Conservation (phyloP, 768 basidiomycete genomes). For the Suillus fuscotomentosus region DNA sequence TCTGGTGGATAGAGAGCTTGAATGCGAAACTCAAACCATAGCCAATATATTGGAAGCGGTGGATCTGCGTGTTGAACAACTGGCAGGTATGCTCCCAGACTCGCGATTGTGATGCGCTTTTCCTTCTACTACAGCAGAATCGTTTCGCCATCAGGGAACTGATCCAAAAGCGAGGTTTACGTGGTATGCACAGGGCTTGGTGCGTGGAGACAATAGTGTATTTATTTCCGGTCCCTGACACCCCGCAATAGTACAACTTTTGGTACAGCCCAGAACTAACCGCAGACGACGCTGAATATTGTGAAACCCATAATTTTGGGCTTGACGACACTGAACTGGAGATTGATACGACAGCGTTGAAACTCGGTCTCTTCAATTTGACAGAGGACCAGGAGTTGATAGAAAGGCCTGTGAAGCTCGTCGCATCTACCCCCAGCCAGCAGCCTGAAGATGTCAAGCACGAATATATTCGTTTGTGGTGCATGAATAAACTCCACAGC, state of each 20-base stretch:
- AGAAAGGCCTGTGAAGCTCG: not conserved
- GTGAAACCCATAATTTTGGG: not conserved
- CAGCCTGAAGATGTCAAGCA: too few species aligned
- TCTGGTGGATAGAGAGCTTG: constrained; percentile 26
- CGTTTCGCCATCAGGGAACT: not conserved
- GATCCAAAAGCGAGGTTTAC: not conserved
- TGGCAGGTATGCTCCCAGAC: not conserved
- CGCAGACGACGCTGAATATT: not conserved
- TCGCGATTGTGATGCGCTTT: too few species aligned
- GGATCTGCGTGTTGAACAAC: not conserved
- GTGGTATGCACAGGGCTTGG: constrained; percentile 3
- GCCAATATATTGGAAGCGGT: not conserved
- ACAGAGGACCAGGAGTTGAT: too few species aligned
- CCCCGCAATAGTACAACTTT: not conserved
- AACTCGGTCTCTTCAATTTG: not conserved
- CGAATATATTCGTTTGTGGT: too few species aligned
- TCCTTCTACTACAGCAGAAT: not conserved
- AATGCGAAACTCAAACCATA: not conserved
- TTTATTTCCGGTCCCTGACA: not conserved
- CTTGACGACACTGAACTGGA: not conserved
- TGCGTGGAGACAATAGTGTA: not conserved
- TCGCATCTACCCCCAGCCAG: not conserved
- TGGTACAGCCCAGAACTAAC: not conserved
- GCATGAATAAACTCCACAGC: too few species aligned
- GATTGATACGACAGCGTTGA: not conserved